Conservation (phyloP, 2,329 filamentous ascomycete genomes). For the Pseudogymnoascus sp. region DNA sequence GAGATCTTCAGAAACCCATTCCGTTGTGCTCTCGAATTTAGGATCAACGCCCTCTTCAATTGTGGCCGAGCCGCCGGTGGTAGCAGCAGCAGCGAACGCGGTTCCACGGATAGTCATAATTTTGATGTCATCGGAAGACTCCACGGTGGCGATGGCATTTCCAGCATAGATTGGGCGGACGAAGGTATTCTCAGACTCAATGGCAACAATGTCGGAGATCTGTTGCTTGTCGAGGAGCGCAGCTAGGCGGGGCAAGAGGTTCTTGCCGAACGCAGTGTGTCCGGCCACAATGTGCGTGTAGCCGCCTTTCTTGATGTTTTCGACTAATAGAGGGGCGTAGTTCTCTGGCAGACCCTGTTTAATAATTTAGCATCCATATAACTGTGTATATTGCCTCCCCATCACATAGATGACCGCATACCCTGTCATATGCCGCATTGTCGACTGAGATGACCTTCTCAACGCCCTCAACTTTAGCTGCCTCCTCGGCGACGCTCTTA, state of each 20-base stretch:
- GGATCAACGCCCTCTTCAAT: conserved; percentile 80
- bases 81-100: conserved; percentile 71
- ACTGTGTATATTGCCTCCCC: background rate
- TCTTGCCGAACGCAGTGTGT: conserved; percentile 96
- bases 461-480: conserved; percentile 80
- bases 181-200: conserved; percentile 89
- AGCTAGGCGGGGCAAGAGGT: conserved; percentile 81
- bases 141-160: conserved; percentile 93
- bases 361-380: conserved; percentile 13
- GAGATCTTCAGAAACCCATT: conserved; percentile 93
- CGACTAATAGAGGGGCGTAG: conserved; percentile 84
- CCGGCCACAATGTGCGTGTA: conserved; percentile 88
- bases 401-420: conserved; percentile 30
- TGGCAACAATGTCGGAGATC: conserved; percentile 80
- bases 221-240: conserved; percentile 89
- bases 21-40: conserved; percentile 62
- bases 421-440: conserved; percentile 87
- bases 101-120: conserved; percentile 89
- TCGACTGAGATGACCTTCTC: conserved; percentile 89
- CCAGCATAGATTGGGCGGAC: conserved; percentile 95
- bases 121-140: conserved; percentile 80
- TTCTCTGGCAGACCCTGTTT: conserved; percentile 79
- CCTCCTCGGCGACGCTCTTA: conserved; percentile 70
- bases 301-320: conserved; percentile 93
- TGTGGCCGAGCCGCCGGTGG: conserved; percentile 64